Percentiles rank a stretch among this genome's conserved stretches.
These are phyloP conservation scores for Leccinum pachyderme DNA, from an alignment of 1,284 basidiomycete species.

Conservation along the genomic window DNA sequence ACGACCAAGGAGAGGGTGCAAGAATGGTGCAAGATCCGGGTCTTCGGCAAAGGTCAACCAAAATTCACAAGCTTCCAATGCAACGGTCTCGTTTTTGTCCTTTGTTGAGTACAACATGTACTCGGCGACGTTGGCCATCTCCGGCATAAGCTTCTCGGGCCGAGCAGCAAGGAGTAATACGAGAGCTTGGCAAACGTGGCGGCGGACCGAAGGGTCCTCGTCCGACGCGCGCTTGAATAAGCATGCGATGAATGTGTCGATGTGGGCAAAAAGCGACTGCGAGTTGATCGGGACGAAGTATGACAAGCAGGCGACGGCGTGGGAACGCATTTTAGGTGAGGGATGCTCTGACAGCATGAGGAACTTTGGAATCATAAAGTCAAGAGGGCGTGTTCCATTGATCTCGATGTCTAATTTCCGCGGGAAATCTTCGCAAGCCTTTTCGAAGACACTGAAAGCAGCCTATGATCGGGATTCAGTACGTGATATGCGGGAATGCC, in stretches of 20 bases:
- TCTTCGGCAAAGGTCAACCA: slow-evolving; percentile 99
- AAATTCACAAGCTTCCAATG: slow-evolving; percentile 98
- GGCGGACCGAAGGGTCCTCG: slow-evolving; percentile 88
- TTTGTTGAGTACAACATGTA: slow-evolving; percentile 99
- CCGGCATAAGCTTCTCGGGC: slow-evolving; percentile 95
- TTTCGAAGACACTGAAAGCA: slow-evolving; percentile 92
- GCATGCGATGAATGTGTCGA: slow-evolving; percentile 90
- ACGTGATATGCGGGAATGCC: slow-evolving; percentile 8
- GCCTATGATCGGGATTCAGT: slow-evolving; percentile 53
- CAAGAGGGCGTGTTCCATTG: slow-evolving; percentile 81
- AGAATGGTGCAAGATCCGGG: slow-evolving; percentile 77
- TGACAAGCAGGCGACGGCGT: slow-evolving; percentile 92
- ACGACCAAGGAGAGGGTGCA: slow-evolving; percentile 83
- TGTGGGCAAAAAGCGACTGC: slow-evolving; percentile 84
- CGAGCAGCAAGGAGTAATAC: slow-evolving; percentile 90
- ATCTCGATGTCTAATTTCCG: slow-evolving; percentile 94
- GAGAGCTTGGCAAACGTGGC: slow-evolving; percentile 95
- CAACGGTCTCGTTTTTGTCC: slow-evolving; percentile 93
- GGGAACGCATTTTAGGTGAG: slow-evolving; percentile 86
- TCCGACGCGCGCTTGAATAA: slow-evolving; percentile 96
- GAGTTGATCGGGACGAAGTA: slow-evolving; percentile 87
- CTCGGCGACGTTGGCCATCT: slow-evolving; percentile 93
- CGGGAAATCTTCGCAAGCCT: slow-evolving; percentile 96
- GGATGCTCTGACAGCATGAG: slow-evolving; percentile 82
- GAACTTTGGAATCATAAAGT: slow-evolving; percentile 96